Percentiles rank a stretch among this genome's conserved stretches.
Evolutionary conservation across 2,329 filamentous ascomycete genomes (phyloP).

Genomic region (Myriosclerotinia scirpicola): DNA sequence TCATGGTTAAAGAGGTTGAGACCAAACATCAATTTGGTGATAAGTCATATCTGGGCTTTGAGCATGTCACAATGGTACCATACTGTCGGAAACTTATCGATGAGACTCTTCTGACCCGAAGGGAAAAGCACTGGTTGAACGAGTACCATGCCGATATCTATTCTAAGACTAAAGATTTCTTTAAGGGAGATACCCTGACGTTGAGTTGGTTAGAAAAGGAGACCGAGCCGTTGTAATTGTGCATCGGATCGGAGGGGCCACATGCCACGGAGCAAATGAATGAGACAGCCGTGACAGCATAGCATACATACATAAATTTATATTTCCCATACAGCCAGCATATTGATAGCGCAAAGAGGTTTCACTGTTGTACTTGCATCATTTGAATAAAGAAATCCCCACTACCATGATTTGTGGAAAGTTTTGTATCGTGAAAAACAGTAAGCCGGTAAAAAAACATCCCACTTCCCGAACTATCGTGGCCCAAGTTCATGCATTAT

Average conservation of each 20-base stretch:
- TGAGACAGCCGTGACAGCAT: constrained; percentile 6
- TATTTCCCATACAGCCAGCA: neutral
- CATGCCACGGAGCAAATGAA: neutral
- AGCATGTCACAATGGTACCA: constrained; percentile 96
- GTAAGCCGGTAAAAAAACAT: constrained; percentile 8
- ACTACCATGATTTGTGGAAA: constrained; percentile 13
- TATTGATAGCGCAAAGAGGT: constrained; percentile 9
- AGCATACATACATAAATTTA: constrained; percentile 6
- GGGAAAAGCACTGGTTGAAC: constrained; percentile 85
- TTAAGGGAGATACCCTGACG: constrained; percentile 70
- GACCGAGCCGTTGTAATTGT: constrained; percentile 57
- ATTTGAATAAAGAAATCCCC: neutral
- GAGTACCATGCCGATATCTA: constrained; percentile 78
- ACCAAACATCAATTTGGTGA: constrained; percentile 88
- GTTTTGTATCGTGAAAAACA: constrained; percentile 9
- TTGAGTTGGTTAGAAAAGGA: constrained; percentile 83
- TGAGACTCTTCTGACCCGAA: constrained; percentile 63
- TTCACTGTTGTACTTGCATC: constrained; percentile 17
- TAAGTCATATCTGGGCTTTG: constrained; percentile 91
- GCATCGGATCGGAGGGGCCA: neutral
- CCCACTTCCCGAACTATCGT: constrained; percentile 16
- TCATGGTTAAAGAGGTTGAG: constrained; percentile 85
- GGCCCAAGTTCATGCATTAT: constrained; percentile 16
- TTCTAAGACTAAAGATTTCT: constrained; percentile 76
- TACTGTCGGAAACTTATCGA: constrained; percentile 91